Evolutionary conservation across 2,329 filamentous ascomycete genomes (phyloP), one percentile per base, ranked within the genome.

Genomic region (Ceratocystiopsis brevicomis): DNA sequence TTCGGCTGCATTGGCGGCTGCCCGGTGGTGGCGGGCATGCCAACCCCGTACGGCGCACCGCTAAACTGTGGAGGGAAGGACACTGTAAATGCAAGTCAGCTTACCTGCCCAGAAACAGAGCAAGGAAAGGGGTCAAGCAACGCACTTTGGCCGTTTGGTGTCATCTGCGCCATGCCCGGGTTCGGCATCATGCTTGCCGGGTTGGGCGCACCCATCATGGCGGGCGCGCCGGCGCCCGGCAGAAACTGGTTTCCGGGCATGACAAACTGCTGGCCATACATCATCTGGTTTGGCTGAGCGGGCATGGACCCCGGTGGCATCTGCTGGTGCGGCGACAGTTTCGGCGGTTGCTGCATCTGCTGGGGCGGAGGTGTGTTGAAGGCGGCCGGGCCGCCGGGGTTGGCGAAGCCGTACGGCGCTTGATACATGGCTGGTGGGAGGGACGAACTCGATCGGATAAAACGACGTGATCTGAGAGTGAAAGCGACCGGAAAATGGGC

Each of bases 151-250:
- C 71, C 69, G 63, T 73, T 75, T 49, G 66, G 59, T 50, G 63
- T 61, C 68, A 75, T 73, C 56, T 70, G 69, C 49, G 65, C 66
- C 69, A 75, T 72, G 54, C 61, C 67, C 52, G 69, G 58, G 56
- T 67, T 73, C 60, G 71, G 73, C 73, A 78, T 76, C 71, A 78
- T 76, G 54, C 66, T 70, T 58, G 63, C 65, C 59, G 67, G 64
- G 37, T 65, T 67, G 49, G 59, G 58, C 50, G 61, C 59, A 64
- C 72, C 72, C 68, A 75, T 71, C 58, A 69, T 56, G 48, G 68
- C 71, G 42, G 65, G 65, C 50, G 62, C 66, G 40, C 64, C 64
- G 41, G 62, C 62, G 51, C 41, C 47, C 16, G 45, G 40, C 44
- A 47, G 44, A 19, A 71, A 74, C 54, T 72, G 69, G 45, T 63